Evolutionary conservation across 2,329 filamentous ascomycete genomes (phyloP), one percentile per base, ranked within the genome.

Genomic region (Fusarium virguliforme): DNA sequence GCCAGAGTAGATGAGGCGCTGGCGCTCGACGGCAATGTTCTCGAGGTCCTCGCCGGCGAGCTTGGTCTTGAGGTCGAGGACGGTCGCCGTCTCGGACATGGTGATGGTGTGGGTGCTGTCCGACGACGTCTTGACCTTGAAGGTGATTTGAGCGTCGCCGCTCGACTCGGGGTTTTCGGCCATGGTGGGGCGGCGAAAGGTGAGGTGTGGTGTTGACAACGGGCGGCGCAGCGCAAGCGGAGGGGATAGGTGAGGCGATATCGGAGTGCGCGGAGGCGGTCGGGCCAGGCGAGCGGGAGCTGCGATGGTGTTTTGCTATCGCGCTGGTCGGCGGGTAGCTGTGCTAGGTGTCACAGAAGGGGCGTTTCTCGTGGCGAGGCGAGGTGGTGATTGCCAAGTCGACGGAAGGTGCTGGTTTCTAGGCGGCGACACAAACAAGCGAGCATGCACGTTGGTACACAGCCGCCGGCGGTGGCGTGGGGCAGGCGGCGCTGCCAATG

Each of bases 61-160:
- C 85, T 95, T 97, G 69, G 88, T 89, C 87, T 99, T 99, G 75
- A 99, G 88, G 68, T 98, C 94, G 63, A 89, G 86, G 46, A 98
- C 92, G 8, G 92, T 92, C 54, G 92, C 93, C 37, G 89, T 88
- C 72, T 92, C 88, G 64, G 92, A 83, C 78, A 98, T 91, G 62
- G 94, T 97, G 79, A 99, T 85, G 58, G 89, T 91, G 79, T 94
- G 95, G 81, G 92, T 94, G 80, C 89, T 90, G 79, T 98, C 95
- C 76, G 91, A 92, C n/a, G 94, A 95, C n/a, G 94, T 93, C 86
- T 98, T 99, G 83, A 99, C 91, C 84, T 94, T 96, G 89, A 99
- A 98, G 81, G 93, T 97, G 84, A 99, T 85, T 77, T 95, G 91
- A 77, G 91, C 84, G 78, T 95, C 93, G 76, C 89, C 87, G 77